Evolutionary conservation across 352 stramenopile species (phyloP), one percentile per base, ranked within the genome.

Genomic region (Pilasporangium apinafurcum): DNA sequence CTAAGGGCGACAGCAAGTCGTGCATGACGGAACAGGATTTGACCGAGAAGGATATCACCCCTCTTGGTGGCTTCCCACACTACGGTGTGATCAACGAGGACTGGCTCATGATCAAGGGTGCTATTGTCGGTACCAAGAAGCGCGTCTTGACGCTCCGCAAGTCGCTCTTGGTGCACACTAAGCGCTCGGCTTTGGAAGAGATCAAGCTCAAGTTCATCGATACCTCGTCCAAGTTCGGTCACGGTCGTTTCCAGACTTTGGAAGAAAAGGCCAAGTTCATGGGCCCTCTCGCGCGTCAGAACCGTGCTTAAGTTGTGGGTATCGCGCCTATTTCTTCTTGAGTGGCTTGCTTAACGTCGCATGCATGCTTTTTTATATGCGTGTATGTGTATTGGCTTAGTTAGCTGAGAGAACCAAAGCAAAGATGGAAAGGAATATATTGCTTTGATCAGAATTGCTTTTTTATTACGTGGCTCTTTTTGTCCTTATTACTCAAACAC

Each of bases 21-120:
- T 96, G 80, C 76, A 96, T 96, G 63, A 99, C 97, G 12, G 95
- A 99, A 59, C 86, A 96, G 53, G 97, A 99, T 77, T 82, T 99
- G 63, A 99, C 97, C 31, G 96, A 98, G 79, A 99, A 99, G 93
- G 79, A 75, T 62, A 99, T 99, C 79, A 99, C 95, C 42, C 97
- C 97, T 44, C 91, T 99, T 53, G 97, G 97, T 75, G 97, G 97
- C 65, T 99, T 99, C 81, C 96, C 98, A 35, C 97, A 98, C 79
- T 99, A 99, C 82, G 97, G 97, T 92, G 65, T 95, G 27, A 68
- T 99, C 58, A 98, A 98, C 64, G 95, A 99, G 73, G 97, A 99
- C 84, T 99, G 96, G 96, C 53, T 99, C 58, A 99, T 99, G 96
- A 77, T 99, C 65, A 99, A 99, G 92, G 97, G 97, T 59, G 89